Evolutionary conservation across 495 filamentous ascomycete species (phyloP).

Genomic region (Aspergillus biplanus): DNA sequence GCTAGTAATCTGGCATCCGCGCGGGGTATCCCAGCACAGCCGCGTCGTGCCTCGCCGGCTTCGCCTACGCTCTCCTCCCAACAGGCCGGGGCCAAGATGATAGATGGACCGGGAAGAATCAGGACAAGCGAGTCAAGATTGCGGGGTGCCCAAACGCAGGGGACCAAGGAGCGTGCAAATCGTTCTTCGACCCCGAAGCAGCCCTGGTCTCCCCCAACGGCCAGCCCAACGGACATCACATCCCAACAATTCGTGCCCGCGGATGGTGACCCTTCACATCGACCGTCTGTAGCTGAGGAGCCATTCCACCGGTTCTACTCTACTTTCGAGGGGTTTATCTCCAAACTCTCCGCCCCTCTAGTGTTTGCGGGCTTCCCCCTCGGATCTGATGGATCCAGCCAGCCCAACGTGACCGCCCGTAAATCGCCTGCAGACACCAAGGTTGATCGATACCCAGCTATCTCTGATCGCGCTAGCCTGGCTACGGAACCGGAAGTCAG

Average conservation of each 20-base stretch:
- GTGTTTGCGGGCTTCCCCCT: constrained; percentile 92
- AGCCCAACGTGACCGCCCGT: constrained; percentile 41
- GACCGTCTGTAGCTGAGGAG: constrained; percentile 59
- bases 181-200: constrained; percentile 34
- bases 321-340: constrained; percentile 82
- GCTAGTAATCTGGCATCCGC: constrained; percentile 90
- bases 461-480: constrained; percentile 39
- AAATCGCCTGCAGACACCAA: constrained; percentile 46
- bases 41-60: constrained; percentile 59
- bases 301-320: constrained; percentile 88
- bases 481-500: constrained; percentile 70
- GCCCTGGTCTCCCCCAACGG: constrained; percentile 41
- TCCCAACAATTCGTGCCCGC: constrained; percentile 41
- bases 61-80: constrained; percentile 75
- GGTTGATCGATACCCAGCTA: constrained; percentile 41
- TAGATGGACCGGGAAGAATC: constrained; percentile 55
- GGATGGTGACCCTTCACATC: constrained; percentile 23
- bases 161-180: constrained; percentile 31
- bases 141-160: constrained; percentile 28
- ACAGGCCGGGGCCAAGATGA: constrained; percentile 74
- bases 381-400: constrained; percentile 53
- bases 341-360: constrained; percentile 81
- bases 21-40: constrained; percentile 77
- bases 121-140: constrained; percentile 42
- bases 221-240: constrained; percentile 40